Conservation (phyloP, 257 asterid genomes). For the Solanum megistacrolobum region DNA sequence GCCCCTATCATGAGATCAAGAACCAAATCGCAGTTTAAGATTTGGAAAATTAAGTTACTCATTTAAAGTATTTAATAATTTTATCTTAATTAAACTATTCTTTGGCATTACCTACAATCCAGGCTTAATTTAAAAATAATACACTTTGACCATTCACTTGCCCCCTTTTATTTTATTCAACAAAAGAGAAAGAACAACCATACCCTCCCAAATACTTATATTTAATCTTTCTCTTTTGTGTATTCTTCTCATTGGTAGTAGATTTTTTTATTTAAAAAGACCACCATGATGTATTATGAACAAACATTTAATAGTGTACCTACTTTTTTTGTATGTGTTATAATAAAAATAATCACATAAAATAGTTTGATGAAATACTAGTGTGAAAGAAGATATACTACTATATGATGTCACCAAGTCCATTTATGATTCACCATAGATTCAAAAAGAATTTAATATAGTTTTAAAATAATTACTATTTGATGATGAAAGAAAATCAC, state of each 20-base stretch:
- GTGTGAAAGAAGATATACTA: background rate
- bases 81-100: background rate
- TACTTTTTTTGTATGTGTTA: background rate
- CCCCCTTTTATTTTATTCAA: background rate
- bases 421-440: background rate
- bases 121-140: background rate
- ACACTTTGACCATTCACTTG: background rate
- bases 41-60: background rate
- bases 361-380: background rate
- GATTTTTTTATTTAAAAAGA: background rate
- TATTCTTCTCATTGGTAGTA: background rate
- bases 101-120: background rate
- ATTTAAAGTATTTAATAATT: background rate
- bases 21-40: background rate
- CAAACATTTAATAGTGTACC: background rate
- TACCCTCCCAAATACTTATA: background rate
- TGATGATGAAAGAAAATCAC: background rate
- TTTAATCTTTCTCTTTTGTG: background rate
- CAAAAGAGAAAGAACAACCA: background rate
- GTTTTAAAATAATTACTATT: background rate
- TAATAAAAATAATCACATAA: background rate
- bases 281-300: background rate
- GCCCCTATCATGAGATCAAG: background rate
- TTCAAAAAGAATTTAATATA: background rate
- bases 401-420: background rate